A percentile compares a stretch with the other conserved stretches of the same genome.
Conservation (phyloP, 805 yeast genomes). For the Komagataella populi region DNA sequence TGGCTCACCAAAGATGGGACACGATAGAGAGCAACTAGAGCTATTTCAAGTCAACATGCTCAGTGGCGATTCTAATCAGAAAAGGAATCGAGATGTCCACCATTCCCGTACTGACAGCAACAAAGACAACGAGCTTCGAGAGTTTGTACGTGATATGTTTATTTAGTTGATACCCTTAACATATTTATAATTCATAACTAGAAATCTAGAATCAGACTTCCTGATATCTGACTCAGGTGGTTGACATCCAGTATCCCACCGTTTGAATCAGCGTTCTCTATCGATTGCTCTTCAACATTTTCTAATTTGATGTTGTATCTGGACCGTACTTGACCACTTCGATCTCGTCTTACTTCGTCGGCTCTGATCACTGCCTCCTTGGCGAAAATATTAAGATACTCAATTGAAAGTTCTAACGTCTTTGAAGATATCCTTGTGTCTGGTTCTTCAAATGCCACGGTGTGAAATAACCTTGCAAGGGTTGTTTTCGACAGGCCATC, state of each 20-base stretch:
- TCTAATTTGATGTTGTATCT: conserved; percentile 6
- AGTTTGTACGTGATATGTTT: background rate
- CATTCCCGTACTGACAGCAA: background rate
- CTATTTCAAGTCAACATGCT: background rate
- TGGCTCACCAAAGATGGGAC: background rate
- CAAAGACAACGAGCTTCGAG: background rate
- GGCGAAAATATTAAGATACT: conserved; percentile 41
- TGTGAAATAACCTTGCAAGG: conserved; percentile 37
- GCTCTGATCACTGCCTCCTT: conserved; percentile 46
- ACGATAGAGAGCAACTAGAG: background rate
- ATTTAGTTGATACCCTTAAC: background rate
- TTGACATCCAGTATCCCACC: conserved; percentile 31
- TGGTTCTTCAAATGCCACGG: conserved; percentile 30
- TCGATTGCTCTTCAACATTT: conserved; percentile 6
- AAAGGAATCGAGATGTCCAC: background rate
- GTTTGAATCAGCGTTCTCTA: conserved; percentile 5
- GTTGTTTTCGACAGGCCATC: conserved; percentile 13
- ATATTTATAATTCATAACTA: background rate
- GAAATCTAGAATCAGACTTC: conserved; percentile 36
- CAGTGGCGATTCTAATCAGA: background rate
- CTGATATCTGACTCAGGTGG: conserved; percentile 42
- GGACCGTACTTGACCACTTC: conserved; percentile 5
- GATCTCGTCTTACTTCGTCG: conserved; percentile 32
- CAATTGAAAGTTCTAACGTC: conserved; percentile 34
- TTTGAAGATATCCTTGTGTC: conserved; percentile 33